phyloP scores from a whole-genome alignment of 2,329 filamentous ascomycete genomes.

The Exophiala sideris region DNA sequence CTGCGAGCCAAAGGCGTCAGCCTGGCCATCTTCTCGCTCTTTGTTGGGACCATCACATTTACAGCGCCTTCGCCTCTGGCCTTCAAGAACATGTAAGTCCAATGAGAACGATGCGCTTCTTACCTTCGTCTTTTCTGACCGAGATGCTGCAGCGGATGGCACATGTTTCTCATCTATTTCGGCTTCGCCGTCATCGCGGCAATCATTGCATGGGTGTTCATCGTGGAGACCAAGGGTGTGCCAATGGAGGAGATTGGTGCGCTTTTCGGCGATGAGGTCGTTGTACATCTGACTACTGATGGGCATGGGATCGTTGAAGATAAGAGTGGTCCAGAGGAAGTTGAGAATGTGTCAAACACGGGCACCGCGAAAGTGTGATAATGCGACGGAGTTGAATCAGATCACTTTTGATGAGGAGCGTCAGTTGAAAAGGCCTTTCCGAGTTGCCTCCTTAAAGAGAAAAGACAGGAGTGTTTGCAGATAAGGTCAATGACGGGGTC shows the following conservation, averaged over 20 bases:
- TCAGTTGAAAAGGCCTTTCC: too few species aligned
- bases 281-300: conserved; percentile 2
- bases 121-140: neutral
- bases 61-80: conserved; percentile 1
- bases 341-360: too few species aligned
- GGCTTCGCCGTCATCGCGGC: neutral
- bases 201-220: conserved; percentile 37
- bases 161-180: conserved; percentile 27
- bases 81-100: conserved; percentile 6
- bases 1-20: conserved; percentile 29
- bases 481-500: too few species aligned
- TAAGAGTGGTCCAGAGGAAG: too few species aligned
- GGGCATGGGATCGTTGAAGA: conserved; percentile 1
- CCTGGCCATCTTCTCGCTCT: conserved; percentile 5
- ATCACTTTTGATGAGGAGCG: too few species aligned
- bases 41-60: conserved; percentile 4
- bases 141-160: neutral
- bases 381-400: too few species aligned
- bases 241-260: conserved; percentile 27
- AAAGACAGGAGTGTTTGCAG: too few species aligned
- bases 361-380: too few species aligned
- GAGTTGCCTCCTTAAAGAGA: too few species aligned
- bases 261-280: conserved; percentile 14
- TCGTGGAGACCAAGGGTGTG: conserved; percentile 67
- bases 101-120: neutral